Evolutionary conservation across 2,329 filamentous ascomycete species (phyloP).

Genomic region (Dactylellina haptotyla): DNA sequence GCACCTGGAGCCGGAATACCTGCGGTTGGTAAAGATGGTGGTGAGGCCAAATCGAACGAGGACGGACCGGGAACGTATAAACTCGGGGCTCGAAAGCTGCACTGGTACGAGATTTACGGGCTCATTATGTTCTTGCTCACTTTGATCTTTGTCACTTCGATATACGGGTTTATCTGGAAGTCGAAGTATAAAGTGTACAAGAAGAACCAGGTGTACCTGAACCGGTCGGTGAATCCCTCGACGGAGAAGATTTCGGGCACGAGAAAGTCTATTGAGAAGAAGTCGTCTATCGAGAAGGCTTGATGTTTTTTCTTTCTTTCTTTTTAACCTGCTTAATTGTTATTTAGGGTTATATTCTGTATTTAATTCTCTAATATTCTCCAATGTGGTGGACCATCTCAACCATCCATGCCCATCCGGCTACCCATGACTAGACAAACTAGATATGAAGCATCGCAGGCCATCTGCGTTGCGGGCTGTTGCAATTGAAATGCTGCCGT

Average conservation of each 20-base stretch:
- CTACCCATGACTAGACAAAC: not conserved
- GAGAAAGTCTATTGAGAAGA: slow-evolving; percentile 9
- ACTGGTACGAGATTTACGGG: slow-evolving; percentile 30
- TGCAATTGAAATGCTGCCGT: slow-evolving; percentile 22
- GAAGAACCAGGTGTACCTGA: not conserved
- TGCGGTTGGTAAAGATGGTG: not conserved
- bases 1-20: not conserved
- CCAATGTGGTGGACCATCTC: too few relatives aligned
- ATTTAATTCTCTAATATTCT: too few relatives aligned
- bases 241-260: slow-evolving; percentile 1
- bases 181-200: not conserved
- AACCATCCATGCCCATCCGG: too few relatives aligned
- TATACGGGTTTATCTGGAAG: slow-evolving; percentile 18
- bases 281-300: not conserved
- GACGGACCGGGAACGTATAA: not conserved
- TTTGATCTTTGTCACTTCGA: not conserved
- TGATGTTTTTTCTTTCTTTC: not conserved
- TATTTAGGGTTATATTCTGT: too few relatives aligned
- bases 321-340: not conserved
- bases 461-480: slow-evolving; percentile 33
- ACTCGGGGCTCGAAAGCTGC: not conserved
- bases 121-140: slow-evolving; percentile 18
- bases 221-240: slow-evolving; percentile 2
- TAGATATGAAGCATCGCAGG: too few relatives aligned
- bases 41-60: not conserved